Evolutionary conservation across 2,329 filamentous ascomycete genomes (phyloP).

Genomic region (Fusarium clavum): DNA sequence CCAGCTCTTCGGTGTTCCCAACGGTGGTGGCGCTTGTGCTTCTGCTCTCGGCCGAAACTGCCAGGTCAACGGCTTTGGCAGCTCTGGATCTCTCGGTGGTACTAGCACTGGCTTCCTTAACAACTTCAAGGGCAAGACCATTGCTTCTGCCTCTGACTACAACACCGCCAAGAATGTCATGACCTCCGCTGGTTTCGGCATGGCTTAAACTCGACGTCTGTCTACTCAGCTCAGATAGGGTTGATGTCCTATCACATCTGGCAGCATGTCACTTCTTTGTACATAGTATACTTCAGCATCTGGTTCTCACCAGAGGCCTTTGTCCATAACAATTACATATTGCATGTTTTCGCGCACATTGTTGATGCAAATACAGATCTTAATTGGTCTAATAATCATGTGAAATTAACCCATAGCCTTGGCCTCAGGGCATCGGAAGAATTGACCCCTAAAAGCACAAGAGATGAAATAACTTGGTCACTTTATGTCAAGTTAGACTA

Average conservation of each 20-base stretch:
- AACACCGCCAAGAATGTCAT: conserved; percentile 52
- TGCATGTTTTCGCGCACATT: background rate
- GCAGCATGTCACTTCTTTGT: conserved; percentile 23
- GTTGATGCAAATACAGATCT: background rate
- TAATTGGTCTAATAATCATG: background rate
- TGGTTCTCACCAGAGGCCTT: conserved; percentile 3
- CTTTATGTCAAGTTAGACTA: background rate
- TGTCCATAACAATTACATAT: conserved; percentile 32
- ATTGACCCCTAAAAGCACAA: background rate
- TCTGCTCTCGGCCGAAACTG: conserved; percentile 62
- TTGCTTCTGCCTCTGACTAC: conserved; percentile 58
- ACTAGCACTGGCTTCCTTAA: conserved; percentile 61
- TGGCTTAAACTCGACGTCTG: conserved; percentile 51
- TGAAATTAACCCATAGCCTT: background rate
- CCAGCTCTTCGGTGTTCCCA: conserved; percentile 50
- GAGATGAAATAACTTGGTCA: background rate
- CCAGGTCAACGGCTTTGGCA: conserved; percentile 61
- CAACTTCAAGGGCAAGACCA: conserved; percentile 64
- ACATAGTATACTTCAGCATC: conserved; percentile 27
- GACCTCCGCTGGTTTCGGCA: conserved; percentile 60
- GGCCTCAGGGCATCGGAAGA: background rate
- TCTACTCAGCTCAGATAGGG: background rate
- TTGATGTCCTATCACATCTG: background rate
- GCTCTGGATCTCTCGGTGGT: conserved; percentile 53
- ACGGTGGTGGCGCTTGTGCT: conserved; percentile 54